A percentile compares a stretch with the other conserved stretches of the same genome.
These are phyloP conservation scores for Ogataea zsoltii DNA, from an alignment of 805 yeast genomes.

Conservation along the genomic window DNA sequence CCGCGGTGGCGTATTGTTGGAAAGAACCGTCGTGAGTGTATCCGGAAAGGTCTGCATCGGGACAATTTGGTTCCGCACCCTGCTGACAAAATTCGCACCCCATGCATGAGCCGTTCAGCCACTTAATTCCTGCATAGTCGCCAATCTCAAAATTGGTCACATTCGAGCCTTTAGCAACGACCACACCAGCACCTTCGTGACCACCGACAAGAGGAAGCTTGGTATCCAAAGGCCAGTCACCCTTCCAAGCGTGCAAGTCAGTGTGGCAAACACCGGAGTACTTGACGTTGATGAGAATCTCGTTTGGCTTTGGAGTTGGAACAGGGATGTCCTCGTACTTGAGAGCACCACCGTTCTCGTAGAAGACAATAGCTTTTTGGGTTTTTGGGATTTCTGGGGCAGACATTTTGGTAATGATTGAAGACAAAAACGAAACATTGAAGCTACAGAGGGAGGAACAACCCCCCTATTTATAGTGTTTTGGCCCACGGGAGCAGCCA, in stretches of 20 bases:
- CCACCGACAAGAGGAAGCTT: constrained; percentile 76
- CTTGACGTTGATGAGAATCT: constrained; percentile 72
- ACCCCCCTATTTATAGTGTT: constrained; percentile 4
- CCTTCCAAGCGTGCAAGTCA: constrained; percentile 86
- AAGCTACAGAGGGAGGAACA: too few relatives aligned
- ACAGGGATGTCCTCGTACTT: constrained; percentile 69
- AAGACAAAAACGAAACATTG: too few relatives aligned
- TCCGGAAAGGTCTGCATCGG: constrained; percentile 72
- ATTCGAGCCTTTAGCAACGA: constrained; percentile 66
- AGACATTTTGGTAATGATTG: constrained; percentile 1
- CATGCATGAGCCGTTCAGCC: constrained; percentile 74
- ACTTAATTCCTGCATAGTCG: constrained; percentile 75
- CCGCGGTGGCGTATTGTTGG: constrained; percentile 89
- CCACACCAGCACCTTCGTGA: constrained; percentile 82
- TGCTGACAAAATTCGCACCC: constrained; percentile 64
- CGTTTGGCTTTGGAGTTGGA: constrained; percentile 70
- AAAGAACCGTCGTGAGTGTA: constrained; percentile 88
- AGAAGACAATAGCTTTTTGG: constrained; percentile 68
- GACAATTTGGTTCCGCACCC: constrained; percentile 70
- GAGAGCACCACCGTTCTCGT: constrained; percentile 59
- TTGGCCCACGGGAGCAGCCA: too few relatives aligned
- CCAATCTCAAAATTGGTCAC: constrained; percentile 70
- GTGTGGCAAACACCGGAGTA: constrained; percentile 91
- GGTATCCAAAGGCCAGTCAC: constrained; percentile 79
- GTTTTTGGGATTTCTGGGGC: constrained; percentile 29